A percentile compares a stretch with the other conserved stretches of the same genome.
Evolutionary conservation across 2,329 filamentous ascomycete genomes (phyloP).

Genomic region (Colletotrichum tamarilloi): DNA sequence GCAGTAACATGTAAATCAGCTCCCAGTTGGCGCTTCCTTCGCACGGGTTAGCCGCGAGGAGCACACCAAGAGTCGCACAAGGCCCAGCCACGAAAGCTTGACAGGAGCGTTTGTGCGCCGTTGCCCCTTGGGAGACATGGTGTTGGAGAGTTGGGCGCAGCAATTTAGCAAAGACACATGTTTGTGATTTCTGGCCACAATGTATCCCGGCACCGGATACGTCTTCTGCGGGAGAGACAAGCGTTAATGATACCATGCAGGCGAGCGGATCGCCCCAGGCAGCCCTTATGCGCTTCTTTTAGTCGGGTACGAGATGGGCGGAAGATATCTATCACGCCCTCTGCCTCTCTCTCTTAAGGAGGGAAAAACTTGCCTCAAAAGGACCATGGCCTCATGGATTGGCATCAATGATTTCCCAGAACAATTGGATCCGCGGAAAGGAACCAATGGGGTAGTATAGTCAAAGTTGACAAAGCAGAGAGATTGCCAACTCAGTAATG

Average conservation of each 20-base stretch:
- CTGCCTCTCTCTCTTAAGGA: background rate
- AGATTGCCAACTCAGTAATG: background rate
- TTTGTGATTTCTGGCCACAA: background rate
- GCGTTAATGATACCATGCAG: background rate
- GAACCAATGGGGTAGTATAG: background rate
- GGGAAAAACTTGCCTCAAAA: background rate
- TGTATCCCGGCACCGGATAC: no score
- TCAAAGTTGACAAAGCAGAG: background rate
- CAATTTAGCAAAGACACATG: background rate
- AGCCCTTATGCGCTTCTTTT: background rate
- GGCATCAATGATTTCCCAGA: background rate
- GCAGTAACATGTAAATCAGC: background rate
- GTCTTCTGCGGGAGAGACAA: background rate
- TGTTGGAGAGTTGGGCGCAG: background rate
- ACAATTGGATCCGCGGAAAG: background rate
- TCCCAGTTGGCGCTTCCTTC: constrained; percentile 3
- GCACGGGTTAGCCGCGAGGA: constrained; percentile 5
- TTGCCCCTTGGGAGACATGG: background rate
- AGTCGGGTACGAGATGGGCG: background rate
- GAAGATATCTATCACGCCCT: background rate
- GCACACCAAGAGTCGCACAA: background rate
- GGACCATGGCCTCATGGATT: background rate
- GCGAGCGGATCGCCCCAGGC: constrained; percentile 5
- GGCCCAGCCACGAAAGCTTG: constrained; percentile 31
- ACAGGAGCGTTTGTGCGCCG: background rate